Conservation (phyloP, 306 rosid species). For the Corylus heterophylla region DNA sequence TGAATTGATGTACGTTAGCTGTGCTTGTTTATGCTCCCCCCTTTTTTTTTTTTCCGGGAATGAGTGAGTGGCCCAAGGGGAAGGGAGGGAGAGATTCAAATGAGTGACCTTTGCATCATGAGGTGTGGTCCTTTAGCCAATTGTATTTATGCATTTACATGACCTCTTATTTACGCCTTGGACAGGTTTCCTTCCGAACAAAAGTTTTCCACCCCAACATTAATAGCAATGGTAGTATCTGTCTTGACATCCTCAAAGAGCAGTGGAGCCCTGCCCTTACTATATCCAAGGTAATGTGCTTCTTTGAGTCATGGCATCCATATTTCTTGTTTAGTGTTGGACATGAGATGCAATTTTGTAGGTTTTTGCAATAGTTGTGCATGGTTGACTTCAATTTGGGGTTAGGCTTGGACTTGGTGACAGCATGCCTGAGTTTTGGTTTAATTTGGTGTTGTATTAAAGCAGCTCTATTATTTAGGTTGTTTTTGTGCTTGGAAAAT, state of each 20-base stretch:
- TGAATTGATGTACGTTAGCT: neutral
- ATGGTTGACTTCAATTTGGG: neutral
- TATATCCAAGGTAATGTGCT: conserved; percentile 43
- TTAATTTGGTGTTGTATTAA: neutral
- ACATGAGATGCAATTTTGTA: no score
- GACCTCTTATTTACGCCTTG: neutral
- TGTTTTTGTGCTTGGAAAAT: neutral
- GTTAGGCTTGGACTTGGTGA: neutral
- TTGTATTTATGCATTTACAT: neutral
- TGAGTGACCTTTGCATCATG: neutral
- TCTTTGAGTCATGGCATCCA: neutral
- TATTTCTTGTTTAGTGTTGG: neutral
- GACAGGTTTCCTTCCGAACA: conserved; percentile 56
- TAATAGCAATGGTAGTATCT: conserved; percentile 57
- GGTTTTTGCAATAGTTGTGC: neutral
- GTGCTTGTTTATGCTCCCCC: neutral
- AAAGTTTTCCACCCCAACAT: conserved; percentile 59
- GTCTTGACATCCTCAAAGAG: conserved; percentile 60
- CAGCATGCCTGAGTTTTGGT: neutral
- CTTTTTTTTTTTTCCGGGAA: neutral
- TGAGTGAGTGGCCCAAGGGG: neutral
- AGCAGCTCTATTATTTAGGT: neutral
- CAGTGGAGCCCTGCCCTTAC: conserved; percentile 67
- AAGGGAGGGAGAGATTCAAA: neutral
- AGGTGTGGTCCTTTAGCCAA: neutral